Evolutionary conservation across 352 stramenopile genomes (phyloP), one percentile per base, ranked within the genome.

Genomic region (Phytophthora europaea): DNA sequence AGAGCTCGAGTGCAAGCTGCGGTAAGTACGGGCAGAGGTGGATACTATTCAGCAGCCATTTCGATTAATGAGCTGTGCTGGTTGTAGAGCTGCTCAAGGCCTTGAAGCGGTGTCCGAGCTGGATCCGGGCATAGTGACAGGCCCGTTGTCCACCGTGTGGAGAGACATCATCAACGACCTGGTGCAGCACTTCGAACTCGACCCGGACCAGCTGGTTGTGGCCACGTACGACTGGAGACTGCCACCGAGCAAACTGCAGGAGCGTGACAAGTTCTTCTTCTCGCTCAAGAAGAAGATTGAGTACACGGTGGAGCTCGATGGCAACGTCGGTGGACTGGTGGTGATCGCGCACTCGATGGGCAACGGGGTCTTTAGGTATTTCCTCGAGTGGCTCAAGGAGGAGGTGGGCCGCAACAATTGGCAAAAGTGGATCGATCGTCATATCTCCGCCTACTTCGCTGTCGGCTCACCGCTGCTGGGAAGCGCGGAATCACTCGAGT

Each of bases 341-440:
- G 84, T 95, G 33, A 90, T 95, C 67, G 88, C 87, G 0, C 88
- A 95, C 63, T 95, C 88, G 34, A 93, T 95, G 82, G 88, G 88
- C 34, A 95, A 95, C 65, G 79, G 80, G 38, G 67, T 94, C 18
- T 90, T 95, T 23, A 87, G 87, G 4, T 95, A 95, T 77, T 95
- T 95, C 51, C 81, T 95, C 34, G 84, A 84, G 62, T 95, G 88
- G 88, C 74, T 95, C 58, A 88, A 91, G 60, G 81, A 89, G 56
- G 87, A 95, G 61, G 76, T 95, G 22, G 87, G 87, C 1, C 73
- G 76, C 7, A 86, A 94, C 55, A 78, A 93, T 71, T 92, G 82
- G 82, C 83, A 92, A 40, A 63, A 78, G 47, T 95, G 88, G 88
- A 91, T 95, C 50, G 85, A 93, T 64, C 75, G 70, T 12, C 84